A percentile compares a stretch with the other conserved stretches of the same genome.
Evolutionary conservation across 2,329 filamentous ascomycete species (phyloP).

Genomic region (Colletotrichum sansevieriae): DNA sequence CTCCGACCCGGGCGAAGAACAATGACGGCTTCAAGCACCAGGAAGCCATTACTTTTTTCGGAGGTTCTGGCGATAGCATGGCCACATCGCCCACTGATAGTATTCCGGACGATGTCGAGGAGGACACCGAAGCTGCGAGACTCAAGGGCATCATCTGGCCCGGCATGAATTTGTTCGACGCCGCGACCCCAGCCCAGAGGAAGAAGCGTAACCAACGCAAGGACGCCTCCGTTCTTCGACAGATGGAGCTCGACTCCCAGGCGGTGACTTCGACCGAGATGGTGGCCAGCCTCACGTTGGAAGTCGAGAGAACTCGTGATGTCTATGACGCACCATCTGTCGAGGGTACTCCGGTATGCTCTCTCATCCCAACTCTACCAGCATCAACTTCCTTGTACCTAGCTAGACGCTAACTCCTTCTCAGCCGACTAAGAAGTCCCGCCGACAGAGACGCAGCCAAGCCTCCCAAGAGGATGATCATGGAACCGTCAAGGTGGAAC

Average conservation of each 20-base stretch:
- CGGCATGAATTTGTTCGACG: constrained; percentile 86
- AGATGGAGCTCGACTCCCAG: constrained; percentile 74
- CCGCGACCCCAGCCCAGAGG: constrained; percentile 79
- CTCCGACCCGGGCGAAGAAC: constrained; percentile 13
- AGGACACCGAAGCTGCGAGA: constrained; percentile 26
- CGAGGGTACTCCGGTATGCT: constrained; percentile 63
- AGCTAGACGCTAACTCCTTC: not conserved
- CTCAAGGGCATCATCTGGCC: constrained; percentile 81
- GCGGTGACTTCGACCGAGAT: constrained; percentile 74
- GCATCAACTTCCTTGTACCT: not conserved
- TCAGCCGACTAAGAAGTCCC: constrained; percentile 17
- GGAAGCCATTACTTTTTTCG: constrained; percentile 34
- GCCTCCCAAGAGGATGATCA: not conserved
- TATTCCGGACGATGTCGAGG: constrained; percentile 12
- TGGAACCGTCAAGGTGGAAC: constrained; percentile 30
- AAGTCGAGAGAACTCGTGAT: constrained; percentile 65
- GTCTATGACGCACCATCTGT: constrained; percentile 72
- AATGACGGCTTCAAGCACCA: constrained; percentile 20
- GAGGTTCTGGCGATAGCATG: constrained; percentile 11
- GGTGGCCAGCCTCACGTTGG: constrained; percentile 69
- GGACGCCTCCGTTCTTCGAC: constrained; percentile 75
- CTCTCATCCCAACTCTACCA: not conserved
- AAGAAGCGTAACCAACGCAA: constrained; percentile 85
- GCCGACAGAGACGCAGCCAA: constrained; percentile 24
- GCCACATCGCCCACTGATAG: constrained; percentile 6